phyloP scores from a whole-genome alignment of 352 stramenopile genomes.

The Phytophthora sp. region DNA sequence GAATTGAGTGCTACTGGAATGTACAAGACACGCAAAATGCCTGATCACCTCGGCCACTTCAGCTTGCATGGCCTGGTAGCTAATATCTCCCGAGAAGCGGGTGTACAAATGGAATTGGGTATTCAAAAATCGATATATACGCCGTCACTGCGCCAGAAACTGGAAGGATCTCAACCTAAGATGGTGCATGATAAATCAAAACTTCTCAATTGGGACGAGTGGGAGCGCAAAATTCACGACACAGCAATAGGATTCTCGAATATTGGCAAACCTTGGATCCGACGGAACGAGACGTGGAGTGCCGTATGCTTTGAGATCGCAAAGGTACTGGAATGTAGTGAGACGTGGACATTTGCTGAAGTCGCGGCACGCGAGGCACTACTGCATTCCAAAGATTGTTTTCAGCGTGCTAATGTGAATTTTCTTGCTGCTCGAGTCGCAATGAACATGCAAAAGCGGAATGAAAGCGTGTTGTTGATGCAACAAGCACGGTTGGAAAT shows the following conservation, averaged over 20 bases:
- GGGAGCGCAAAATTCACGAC: slow-evolving; percentile 34
- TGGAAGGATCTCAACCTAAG: slow-evolving; percentile 6
- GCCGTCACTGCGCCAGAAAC: slow-evolving; percentile 24
- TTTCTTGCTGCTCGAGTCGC: slow-evolving; percentile 40
- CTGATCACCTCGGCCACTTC: slow-evolving; percentile 31
- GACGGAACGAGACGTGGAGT: slow-evolving; percentile 52
- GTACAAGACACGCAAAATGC: slow-evolving; percentile 51
- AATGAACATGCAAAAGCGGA: slow-evolving; percentile 28
- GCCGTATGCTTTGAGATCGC: slow-evolving; percentile 46
- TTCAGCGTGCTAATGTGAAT: slow-evolving; percentile 29
- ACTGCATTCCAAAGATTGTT: slow-evolving; percentile 32
- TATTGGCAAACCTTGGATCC: slow-evolving; percentile 12
- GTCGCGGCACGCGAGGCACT: slow-evolving; percentile 34
- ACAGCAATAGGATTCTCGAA: slow-evolving; percentile 14
- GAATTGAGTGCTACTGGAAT: slow-evolving; percentile 32
- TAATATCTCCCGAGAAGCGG: slow-evolving; percentile 45
- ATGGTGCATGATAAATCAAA: slow-evolving; percentile 19
- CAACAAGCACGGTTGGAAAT: slow-evolving; percentile 44
- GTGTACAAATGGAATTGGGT: slow-evolving; percentile 41
- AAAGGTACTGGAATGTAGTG: slow-evolving; percentile 41
- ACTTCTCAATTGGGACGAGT: slow-evolving; percentile 41
- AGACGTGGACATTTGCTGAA: slow-evolving; percentile 45
- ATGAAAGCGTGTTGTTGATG: slow-evolving; percentile 29
- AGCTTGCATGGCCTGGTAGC: slow-evolving; percentile 56
- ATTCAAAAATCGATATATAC: slow-evolving; percentile 38